Conservation (phyloP, 768 basidiomycete genomes). For the Phanerochaete sordida region DNA sequence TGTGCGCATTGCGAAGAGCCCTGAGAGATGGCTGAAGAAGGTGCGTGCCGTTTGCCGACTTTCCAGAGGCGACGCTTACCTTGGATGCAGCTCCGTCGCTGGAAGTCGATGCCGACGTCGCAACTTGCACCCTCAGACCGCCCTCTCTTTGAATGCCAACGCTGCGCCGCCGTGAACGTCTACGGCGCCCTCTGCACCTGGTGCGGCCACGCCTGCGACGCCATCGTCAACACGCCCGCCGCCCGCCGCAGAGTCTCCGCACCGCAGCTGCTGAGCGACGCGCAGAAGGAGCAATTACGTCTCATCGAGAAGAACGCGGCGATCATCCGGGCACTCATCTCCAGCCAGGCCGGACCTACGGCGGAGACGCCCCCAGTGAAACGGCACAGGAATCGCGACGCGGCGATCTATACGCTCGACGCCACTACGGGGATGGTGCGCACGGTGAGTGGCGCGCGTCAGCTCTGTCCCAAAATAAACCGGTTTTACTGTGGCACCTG, state of each 20-base stretch:
- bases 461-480: neutral
- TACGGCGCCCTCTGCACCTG: constrained; percentile 20
- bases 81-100: constrained; percentile 18
- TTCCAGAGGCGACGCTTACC: neutral
- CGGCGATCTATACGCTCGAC: constrained; percentile 5
- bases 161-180: constrained; percentile 19
- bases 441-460: neutral
- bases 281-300: constrained; percentile 25
- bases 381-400: constrained; percentile 8
- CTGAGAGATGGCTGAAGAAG: constrained; percentile 5
- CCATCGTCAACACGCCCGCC: neutral
- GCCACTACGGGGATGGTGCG: neutral
- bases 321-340: neutral
- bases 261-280: constrained; percentile 22
- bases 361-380: neutral
- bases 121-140: constrained; percentile 20
- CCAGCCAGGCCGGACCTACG: neutral
- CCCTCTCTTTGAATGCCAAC: constrained; percentile 19
- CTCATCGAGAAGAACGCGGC: constrained; percentile 10
- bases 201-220: constrained; percentile 18
- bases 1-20: neutral
- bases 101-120: constrained; percentile 23
- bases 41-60: neutral
- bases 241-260: constrained; percentile 20
- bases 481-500: neutral